Conservation (phyloP, 768 basidiomycete species). For the Tephrocybe sp. region DNA sequence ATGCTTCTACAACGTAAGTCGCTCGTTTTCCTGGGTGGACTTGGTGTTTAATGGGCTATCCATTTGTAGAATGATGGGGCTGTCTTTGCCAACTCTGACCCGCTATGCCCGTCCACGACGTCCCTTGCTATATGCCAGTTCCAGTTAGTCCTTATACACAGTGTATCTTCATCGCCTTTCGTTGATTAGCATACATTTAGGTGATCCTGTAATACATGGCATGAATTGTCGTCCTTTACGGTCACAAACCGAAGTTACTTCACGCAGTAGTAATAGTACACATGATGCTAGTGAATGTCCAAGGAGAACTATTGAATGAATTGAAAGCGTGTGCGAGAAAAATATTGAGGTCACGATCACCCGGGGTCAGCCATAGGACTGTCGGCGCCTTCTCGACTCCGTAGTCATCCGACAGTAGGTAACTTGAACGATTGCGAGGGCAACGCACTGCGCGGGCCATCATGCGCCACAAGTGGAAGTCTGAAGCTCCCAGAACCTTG, state of each 20-base stretch:
- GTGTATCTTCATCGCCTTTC: not conserved
- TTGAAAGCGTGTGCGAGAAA: too few relatives aligned
- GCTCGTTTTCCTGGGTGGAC: not conserved
- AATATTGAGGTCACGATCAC: constrained; percentile 8
- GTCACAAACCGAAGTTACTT: too few relatives aligned
- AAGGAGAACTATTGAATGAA: too few relatives aligned
- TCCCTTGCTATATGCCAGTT: constrained; percentile 2
- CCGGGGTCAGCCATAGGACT: constrained; percentile 15
- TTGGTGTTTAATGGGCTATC: not conserved
- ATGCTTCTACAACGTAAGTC: constrained; percentile 10
- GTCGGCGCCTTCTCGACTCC: constrained; percentile 13
- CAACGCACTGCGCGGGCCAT: constrained; percentile 49
- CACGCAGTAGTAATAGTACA: too few relatives aligned
- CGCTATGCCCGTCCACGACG: not conserved
- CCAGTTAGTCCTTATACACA: not conserved
- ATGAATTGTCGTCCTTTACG: too few relatives aligned
- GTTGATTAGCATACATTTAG: too few relatives aligned
- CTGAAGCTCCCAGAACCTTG: constrained; percentile 46
- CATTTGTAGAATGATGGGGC: constrained; percentile 6
- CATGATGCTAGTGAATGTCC: too few relatives aligned
- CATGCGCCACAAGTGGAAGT: constrained; percentile 32
- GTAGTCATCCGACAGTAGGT: constrained; percentile 12
- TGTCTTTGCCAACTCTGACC: not conserved
- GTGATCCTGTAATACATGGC: too few relatives aligned
- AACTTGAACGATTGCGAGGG: constrained; percentile 20